Conservation (phyloP, 2,329 filamentous ascomycete genomes). For the Cladophialophora immunda region DNA sequence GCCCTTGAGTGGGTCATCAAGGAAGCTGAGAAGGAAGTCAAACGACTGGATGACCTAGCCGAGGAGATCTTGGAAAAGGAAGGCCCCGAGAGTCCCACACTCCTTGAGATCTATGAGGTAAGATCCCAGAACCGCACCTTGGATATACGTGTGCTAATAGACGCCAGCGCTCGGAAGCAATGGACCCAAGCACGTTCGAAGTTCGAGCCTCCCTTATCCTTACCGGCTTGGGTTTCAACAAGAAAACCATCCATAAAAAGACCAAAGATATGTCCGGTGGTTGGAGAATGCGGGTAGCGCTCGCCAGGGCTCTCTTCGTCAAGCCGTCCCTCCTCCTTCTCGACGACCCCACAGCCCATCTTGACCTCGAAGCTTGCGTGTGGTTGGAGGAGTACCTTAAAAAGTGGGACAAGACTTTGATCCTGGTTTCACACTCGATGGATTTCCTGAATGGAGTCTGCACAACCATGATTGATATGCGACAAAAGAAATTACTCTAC, state of each 20-base stretch:
- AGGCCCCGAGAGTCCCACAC: slow-evolving; percentile 86
- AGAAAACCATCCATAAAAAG: slow-evolving; percentile 96
- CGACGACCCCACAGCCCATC: slow-evolving; percentile 97
- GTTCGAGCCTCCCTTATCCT: slow-evolving; percentile 95
- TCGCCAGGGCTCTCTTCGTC: slow-evolving; percentile 97
- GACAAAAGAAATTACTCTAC: slow-evolving; percentile 86
- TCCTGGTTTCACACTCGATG: slow-evolving; percentile 96
- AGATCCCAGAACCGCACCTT: slow-evolving; percentile 47
- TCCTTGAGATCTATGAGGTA: slow-evolving; percentile 97
- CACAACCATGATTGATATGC: slow-evolving; percentile 98
- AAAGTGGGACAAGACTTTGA: slow-evolving; percentile 98
- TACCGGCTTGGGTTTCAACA: slow-evolving; percentile 99
- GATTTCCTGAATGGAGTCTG: slow-evolving; percentile 99
- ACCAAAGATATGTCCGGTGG: slow-evolving; percentile 99
- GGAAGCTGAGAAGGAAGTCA: slow-evolving; percentile 92
- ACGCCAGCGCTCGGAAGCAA: slow-evolving; percentile 89
- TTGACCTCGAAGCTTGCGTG: slow-evolving; percentile 99
- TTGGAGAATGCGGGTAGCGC: slow-evolving; percentile 99
- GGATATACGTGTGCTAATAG: slow-evolving; percentile 40
- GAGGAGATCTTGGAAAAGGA: slow-evolving; percentile 92
- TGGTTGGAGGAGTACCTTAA: slow-evolving; percentile 99
- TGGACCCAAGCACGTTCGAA: slow-evolving; percentile 97
- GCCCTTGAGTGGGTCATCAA: slow-evolving; percentile 97
- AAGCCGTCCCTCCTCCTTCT: slow-evolving; percentile 95
- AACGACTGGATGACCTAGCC: slow-evolving; percentile 84